Base-by-base conservation (phyloP, 495 filamentous ascomycete genomes). In the Aspergillus haitiensis region DNA sequence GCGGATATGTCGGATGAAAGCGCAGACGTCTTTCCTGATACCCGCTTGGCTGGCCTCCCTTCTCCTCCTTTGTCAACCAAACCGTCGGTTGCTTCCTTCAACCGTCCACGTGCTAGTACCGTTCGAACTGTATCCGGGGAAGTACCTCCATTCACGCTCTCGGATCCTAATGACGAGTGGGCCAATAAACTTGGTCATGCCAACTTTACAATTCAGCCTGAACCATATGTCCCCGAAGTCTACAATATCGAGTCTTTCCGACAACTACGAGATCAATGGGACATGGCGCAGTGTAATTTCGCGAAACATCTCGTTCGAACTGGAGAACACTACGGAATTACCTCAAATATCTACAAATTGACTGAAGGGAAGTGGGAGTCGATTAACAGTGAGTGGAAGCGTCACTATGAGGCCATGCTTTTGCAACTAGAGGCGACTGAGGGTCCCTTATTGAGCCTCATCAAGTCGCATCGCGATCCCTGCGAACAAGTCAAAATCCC, bases 201-300 rank as follows among this genome's bases (percentile, higher is more conserved):
- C 46, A 96, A 97, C 68, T 97, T 93, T 74, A 92, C 83, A 65
- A 94, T 97, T 61, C 76, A 86, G 13, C 92, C 92, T 2, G 86
- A 85, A 66, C 92, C 92, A 0, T 96, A 97, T 64, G 64, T 80
- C 10, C 89, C 91, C 0, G 80, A 87, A 33, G 64, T 64, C 0
- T 84, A 75, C 59, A 80, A 86, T 55, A 62, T 88, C 1, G 77
- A 82, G 8, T 79, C 84, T 9, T 87, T 91, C 59, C 83, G 83
- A 13, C 77, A 82, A 59, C 74, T 97, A 53, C 86, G 89, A 21
- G 77, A 82, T 13, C 85, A 94, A 61, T 96, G 92, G 92, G 86
- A 93, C 64, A 72, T 81, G 10, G 92, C 92, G 7, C 80, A 90
- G 40, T 83, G 83, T 66, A 92, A 93, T 66, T 96, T 88, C 71